Base-by-base conservation (phyloP, 140 eudicot genomes). In the Anethum foeniculum region DNA sequence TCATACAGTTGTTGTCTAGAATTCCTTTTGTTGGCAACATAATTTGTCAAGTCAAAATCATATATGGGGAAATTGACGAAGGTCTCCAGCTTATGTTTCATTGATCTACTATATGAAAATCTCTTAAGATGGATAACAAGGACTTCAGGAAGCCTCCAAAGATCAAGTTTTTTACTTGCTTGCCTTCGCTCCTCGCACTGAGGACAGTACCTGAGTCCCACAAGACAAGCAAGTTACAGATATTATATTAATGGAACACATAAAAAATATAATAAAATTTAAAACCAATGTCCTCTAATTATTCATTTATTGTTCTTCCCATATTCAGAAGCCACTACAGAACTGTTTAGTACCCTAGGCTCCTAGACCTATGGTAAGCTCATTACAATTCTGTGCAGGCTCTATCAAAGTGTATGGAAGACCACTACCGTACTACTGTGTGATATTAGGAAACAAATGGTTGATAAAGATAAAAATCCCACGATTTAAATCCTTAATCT, bases 111-210 rank as follows among this genome's bases (percentile, higher is more conserved):
- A 76, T 92, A 95, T 21, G 97, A 95, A 83, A 95, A 95, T 73
- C 99, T 87, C 84, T 95, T 95, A 32, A 95, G 88, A 87, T 95
- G 97, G 80, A 95, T 92, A 56, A 95, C 99, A 51, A 92, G 94
- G 46, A 95, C 99, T 86, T 95, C 93, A 0, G 97, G 99, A 75
- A 95, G 97, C 90, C 99, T 92, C 99, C 99, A 95, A 32, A 95
- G 93, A 83, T 95, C 99, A 68, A 95, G 87, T 86, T 95, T 95
- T 90, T 95, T 95, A 83, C 97, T 92, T 12, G 99, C 99, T 83
- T 95, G 99, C 86, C 99, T 89, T 84, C 93, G 84, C 86, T 95
- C 99, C 88, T 95, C 86, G 85, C 99, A 95, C 85, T 79, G 96
- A 79, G 99, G 97, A 80, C 99, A 95, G 58, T 80, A 90, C 99